A percentile compares a stretch with the other conserved stretches of the same genome.
phyloP scores from a whole-genome alignment of 2,329 filamentous ascomycete genomes.

The Fragosphaeria purpurea region DNA sequence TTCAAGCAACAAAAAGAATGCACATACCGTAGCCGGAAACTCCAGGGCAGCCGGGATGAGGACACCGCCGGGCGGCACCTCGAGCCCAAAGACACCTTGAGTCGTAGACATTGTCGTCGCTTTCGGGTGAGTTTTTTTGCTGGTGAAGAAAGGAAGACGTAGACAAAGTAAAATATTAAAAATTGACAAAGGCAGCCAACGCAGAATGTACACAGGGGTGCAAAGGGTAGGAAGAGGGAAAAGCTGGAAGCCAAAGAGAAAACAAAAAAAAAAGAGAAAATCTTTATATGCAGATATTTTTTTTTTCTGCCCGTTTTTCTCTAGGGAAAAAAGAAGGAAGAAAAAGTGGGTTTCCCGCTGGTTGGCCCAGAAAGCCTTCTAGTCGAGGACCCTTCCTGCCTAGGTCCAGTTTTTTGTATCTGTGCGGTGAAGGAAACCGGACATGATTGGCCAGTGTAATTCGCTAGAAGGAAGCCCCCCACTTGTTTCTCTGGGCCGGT shows the following conservation, averaged over 20 bases:
- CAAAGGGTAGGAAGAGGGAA: constrained; percentile 2
- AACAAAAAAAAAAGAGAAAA: background rate
- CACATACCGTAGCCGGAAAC: constrained; percentile 73
- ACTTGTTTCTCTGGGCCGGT: too few relatives aligned
- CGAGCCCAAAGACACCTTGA: constrained; percentile 64
- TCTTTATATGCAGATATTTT: constrained; percentile 9
- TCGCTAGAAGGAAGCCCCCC: too few relatives aligned
- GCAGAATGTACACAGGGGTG: background rate
- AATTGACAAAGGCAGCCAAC: background rate
- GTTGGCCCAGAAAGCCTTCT: constrained; percentile 11
- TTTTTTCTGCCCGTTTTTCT: constrained; percentile 3
- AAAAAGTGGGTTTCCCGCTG: constrained; percentile 7
- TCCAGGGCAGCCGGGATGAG: constrained; percentile 70
- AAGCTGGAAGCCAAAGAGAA: background rate
- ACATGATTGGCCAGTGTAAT: too few relatives aligned
- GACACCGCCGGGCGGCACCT: constrained; percentile 77
- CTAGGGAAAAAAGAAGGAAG: constrained; percentile 11
- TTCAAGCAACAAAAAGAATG: background rate
- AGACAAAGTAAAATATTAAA: constrained; percentile 7
- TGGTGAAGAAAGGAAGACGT: background rate
- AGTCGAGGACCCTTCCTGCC: background rate
- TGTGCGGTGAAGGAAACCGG: too few relatives aligned
- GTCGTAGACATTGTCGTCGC: constrained; percentile 10
- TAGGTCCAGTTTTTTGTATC: background rate
- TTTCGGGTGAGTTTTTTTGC: background rate